phyloP scores from a whole-genome alignment of 257 asterid genomes.

The Gynochthodes officinalis region DNA sequence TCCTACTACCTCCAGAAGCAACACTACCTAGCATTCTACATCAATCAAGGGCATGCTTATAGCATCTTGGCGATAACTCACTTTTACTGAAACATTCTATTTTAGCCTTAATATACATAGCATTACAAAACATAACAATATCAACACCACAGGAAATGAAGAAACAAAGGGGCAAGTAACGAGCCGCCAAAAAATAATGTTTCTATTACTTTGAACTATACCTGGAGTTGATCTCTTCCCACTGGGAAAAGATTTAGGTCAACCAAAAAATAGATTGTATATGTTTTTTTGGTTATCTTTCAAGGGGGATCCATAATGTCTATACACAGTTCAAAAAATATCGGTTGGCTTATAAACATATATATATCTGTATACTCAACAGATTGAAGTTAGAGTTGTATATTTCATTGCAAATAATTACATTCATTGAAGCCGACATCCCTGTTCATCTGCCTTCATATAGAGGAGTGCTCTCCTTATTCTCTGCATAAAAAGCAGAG shows the following conservation, averaged over 20 bases:
- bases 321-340: constrained; percentile 29
- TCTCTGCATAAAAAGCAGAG: constrained; percentile 51
- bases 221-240: constrained; percentile 14
- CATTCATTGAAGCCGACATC: constrained; percentile 52
- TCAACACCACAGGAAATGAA: not conserved
- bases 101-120: no score
- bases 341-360: constrained; percentile 22
- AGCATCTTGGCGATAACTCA: no score
- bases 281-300: constrained; percentile 1
- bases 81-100: no score
- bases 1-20: not conserved
- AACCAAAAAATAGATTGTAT: not conserved
- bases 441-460: constrained; percentile 74
- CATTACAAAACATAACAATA: no score
- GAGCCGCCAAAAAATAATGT: not conserved
- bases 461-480: constrained; percentile 58
- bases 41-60: no score
- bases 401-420: constrained; percentile 7
- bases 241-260: constrained; percentile 9
- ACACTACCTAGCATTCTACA: not conserved
- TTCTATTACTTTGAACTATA: not conserved
- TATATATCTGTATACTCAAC: not conserved
- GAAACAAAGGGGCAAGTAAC: not conserved
- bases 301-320: constrained; percentile 16
- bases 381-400: not conserved